Evolutionary conservation across 2,329 filamentous ascomycete species (phyloP).

Genomic region (Penicillium freii): DNA sequence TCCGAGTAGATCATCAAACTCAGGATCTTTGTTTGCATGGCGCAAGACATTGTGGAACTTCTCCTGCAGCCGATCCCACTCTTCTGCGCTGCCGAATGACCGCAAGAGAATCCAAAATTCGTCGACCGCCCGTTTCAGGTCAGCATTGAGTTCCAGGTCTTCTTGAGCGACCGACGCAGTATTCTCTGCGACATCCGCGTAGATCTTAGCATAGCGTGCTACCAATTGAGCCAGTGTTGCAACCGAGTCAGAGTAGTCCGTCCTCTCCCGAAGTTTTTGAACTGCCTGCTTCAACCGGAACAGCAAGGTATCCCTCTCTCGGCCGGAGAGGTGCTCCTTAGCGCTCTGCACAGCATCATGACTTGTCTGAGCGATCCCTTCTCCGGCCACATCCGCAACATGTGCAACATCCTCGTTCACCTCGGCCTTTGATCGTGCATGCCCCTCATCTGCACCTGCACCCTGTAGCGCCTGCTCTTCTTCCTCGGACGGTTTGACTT

Average conservation of each 20-base stretch:
- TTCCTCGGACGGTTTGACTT: constrained; percentile 66
- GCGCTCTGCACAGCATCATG: constrained; percentile 67
- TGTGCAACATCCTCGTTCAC: constrained; percentile 58
- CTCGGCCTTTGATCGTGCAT: constrained; percentile 60
- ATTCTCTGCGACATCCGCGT: constrained; percentile 70
- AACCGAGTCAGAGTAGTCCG: constrained; percentile 83
- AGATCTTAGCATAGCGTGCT: constrained; percentile 72
- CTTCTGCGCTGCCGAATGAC: constrained; percentile 70
- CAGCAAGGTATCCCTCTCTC: constrained; percentile 70
- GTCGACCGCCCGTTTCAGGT: constrained; percentile 69
- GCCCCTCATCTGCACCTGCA: constrained; percentile 44
- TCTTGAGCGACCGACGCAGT: constrained; percentile 65
- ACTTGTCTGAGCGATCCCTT: constrained; percentile 40
- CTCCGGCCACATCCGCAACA: constrained; percentile 45
- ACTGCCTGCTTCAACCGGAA: constrained; percentile 75
- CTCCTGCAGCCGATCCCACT: constrained; percentile 73
- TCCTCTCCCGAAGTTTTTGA: constrained; percentile 67
- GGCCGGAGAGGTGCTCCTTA: constrained; percentile 69
- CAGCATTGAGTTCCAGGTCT: constrained; percentile 70
- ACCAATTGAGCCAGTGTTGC: constrained; percentile 73
- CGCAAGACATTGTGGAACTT: constrained; percentile 68
- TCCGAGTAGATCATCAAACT: constrained; percentile 75
- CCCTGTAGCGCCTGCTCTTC: constrained; percentile 56
- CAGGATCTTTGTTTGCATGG: constrained; percentile 72
- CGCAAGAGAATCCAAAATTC: constrained; percentile 80